These are phyloP conservation scores for Somion occarium DNA, from an alignment of 1,284 basidiomycete species.

Conservation along the genomic window DNA sequence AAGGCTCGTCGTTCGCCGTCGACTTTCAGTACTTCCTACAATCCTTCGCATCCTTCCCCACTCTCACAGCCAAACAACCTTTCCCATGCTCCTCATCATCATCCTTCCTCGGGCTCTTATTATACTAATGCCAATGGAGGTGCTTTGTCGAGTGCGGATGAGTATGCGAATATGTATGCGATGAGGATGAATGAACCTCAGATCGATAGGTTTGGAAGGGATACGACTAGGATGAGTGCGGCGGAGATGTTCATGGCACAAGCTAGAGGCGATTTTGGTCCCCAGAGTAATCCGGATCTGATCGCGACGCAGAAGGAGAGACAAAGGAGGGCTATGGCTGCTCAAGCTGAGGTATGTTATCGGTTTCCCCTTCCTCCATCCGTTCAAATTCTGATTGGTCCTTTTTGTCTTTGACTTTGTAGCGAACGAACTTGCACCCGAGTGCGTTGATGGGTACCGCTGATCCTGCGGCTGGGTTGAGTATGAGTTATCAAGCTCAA, in stretches of 20 bases:
- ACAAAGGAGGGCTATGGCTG: constrained; percentile 25
- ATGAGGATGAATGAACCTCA: constrained; percentile 20
- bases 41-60: too few species aligned
- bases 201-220: constrained; percentile 27
- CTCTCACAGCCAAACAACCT: too few species aligned
- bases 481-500: constrained; percentile 1
- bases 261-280: constrained; percentile 47
- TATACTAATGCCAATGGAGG: too few species aligned
- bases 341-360: neutral
- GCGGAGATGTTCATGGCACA: constrained; percentile 63
- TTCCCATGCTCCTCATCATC: too few species aligned
- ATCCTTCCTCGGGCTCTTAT: neutral
- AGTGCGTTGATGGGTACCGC: too few species aligned
- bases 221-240: constrained; percentile 36
- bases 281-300: constrained; percentile 25
- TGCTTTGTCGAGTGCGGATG: neutral
- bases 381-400: neutral
- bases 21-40: neutral
- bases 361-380: neutral
- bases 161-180: constrained; percentile 4
- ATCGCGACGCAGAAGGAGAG: constrained; percentile 26
- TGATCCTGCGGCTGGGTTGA: neutral
- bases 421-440: neutral
- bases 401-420: neutral
- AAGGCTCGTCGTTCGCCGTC: constrained; percentile 21